These are phyloP conservation scores for Marasmius sp. DNA, from an alignment of 1,284 basidiomycete genomes.

Conservation along the genomic window DNA sequence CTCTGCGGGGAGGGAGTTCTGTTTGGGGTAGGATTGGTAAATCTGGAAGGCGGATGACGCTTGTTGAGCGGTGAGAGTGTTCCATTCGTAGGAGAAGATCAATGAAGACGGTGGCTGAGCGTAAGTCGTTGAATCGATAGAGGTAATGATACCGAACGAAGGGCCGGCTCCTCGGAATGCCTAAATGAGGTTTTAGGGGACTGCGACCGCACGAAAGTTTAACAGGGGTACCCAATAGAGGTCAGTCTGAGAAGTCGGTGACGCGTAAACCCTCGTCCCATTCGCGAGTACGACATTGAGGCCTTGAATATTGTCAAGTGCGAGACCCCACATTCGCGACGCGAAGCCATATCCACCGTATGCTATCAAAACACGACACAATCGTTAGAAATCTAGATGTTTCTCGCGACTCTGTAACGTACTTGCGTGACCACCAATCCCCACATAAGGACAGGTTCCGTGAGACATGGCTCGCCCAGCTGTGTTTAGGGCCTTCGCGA, in stretches of 20 bases:
- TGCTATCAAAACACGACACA: neutral
- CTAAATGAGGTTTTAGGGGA: conserved; percentile 11
- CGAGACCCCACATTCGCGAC: conserved; percentile 27
- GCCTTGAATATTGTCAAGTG: conserved; percentile 26
- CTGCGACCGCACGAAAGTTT: too few species aligned
- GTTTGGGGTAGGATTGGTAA: conserved; percentile 17
- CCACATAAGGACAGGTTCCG: conserved; percentile 28
- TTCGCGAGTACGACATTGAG: conserved; percentile 28
- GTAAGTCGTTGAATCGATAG: conserved; percentile 26
- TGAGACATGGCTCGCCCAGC: conserved; percentile 29
- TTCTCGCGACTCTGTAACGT: neutral
- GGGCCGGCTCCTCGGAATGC: conserved; percentile 31
- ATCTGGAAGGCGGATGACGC: conserved; percentile 16
- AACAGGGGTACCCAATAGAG: conserved; percentile 28
- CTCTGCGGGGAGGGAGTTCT: conserved; percentile 12
- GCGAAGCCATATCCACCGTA: conserved; percentile 26
- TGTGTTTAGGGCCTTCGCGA: conserved; percentile 24
- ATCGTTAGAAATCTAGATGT: neutral
- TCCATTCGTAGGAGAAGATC: conserved; percentile 18
- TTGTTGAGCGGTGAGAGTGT: conserved; percentile 10
- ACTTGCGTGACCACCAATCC: conserved; percentile 26
- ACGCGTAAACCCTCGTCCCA: conserved; percentile 26
- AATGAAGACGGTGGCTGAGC: conserved; percentile 22
- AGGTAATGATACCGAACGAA: conserved; percentile 32
- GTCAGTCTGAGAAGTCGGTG: conserved; percentile 22